Evolutionary conservation across 768 basidiomycete genomes (phyloP), one percentile per base, ranked within the genome.

Genomic region (Trametopsis cervina): DNA sequence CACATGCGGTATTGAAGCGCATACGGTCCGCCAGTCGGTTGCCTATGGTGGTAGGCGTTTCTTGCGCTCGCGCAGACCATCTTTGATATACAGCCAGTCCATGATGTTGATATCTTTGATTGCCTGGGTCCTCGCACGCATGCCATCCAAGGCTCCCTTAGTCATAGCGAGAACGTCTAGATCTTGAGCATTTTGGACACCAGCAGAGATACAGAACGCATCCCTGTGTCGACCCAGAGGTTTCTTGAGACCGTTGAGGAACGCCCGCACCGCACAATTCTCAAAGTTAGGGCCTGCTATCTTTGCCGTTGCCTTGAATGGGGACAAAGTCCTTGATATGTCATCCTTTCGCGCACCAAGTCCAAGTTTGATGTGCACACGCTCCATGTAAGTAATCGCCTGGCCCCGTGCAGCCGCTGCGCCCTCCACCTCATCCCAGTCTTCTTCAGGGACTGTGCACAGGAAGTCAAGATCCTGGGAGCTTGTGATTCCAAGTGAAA

Each of bases 21-120:
- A n/a, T n/a, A n/a, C n/a, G n/a, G n/a, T n/a, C n/a, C n/a, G n/a
- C n/a, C n/a, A n/a, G n/a, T n/a, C n/a, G n/a, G n/a, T n/a, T n/a
- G n/a, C n/a, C n/a, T n/a, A n/a, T n/a, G n/a, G n/a, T n/a, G n/a
- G n/a, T n/a, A n/a, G n/a, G n/a, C n/a, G n/a, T n/a, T n/a, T n/a
- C n/a, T n/a, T n/a, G n/a, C 40, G 6, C 4, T 21, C 13, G 36
- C 40, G 22, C 15, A 50, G 36, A 37, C 49, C 49, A 4, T 18
- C 36, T 35, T 50, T 44, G 49, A 50, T 27, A 29, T 27, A 50
- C 13, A 50, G 43, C 49, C 49, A 50, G 4, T 50, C 49, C 42
- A 50, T 44, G 37, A 44, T n/a, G 1, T 33, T 44, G 17, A 50
- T 25, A 10, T 17, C 22, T 24, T 23, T 37, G 13, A 3, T 15